A percentile compares a stretch with the other conserved stretches of the same genome.
Evolutionary conservation across 345 rosid genomes (phyloP).

Genomic region (Dovyalis caffra): DNA sequence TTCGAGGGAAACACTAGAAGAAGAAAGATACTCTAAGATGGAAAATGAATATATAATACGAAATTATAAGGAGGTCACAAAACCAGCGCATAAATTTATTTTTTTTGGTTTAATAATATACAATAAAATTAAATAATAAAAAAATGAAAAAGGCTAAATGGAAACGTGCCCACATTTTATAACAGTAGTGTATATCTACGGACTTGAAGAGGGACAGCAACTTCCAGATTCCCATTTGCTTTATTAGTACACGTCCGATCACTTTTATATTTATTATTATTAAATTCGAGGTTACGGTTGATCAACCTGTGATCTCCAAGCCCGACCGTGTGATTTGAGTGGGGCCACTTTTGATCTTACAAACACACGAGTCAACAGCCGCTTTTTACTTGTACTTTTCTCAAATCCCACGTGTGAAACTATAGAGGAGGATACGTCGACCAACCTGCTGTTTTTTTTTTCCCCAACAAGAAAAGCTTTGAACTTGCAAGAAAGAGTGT

Average conservation of each 20-base stretch:
- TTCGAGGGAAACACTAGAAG: neutral
- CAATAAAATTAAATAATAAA: neutral
- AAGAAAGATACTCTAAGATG: neutral
- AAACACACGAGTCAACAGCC: constrained; percentile 1
- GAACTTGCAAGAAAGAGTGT: neutral
- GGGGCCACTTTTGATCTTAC: neutral
- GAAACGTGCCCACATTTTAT: constrained; percentile 31
- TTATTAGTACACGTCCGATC: constrained; percentile 6
- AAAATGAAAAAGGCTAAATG: neutral
- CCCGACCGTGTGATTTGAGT: constrained; percentile 8
- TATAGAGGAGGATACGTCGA: neutral
- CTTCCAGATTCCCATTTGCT: constrained; percentile 10
- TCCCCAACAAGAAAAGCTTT: neutral
- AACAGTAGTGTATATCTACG: constrained; percentile 28
- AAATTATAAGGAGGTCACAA: constrained; percentile 31
- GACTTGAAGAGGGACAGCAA: constrained; percentile 31
- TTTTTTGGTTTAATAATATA: neutral
- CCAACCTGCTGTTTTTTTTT: no score
- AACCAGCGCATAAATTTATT: constrained; percentile 1
- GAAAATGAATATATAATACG: no score
- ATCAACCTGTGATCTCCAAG: neutral
- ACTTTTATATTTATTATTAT: neutral
- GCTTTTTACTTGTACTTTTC: neutral
- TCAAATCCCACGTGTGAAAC: constrained; percentile 8
- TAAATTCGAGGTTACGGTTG: no score